Percentiles rank a stretch among this genome's conserved stretches.
These are phyloP conservation scores for Exophiala dermatitidis DNA, from an alignment of 2,329 filamentous ascomycete genomes.

Conservation along the genomic window DNA sequence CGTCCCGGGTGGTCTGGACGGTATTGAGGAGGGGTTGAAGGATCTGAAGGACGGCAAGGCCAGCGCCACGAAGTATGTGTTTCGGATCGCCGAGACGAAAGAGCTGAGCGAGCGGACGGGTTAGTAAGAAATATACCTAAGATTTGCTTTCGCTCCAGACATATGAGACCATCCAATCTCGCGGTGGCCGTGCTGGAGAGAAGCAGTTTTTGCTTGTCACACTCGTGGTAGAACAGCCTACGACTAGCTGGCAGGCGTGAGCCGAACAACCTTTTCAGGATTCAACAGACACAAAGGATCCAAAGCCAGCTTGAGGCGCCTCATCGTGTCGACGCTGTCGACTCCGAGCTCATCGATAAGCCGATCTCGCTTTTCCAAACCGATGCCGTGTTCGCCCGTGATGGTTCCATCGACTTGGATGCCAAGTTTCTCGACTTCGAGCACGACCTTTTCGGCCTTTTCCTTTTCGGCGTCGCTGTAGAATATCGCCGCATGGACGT, in stretches of 20 bases:
- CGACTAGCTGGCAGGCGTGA: background rate
- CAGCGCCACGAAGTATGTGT: conserved; percentile 58
- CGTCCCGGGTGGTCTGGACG: conserved; percentile 47
- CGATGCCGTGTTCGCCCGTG: conserved; percentile 28
- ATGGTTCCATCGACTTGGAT: conserved; percentile 27
- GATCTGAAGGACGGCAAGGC: conserved; percentile 54
- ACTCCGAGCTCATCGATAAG: conserved; percentile 23
- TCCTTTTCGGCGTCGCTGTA: conserved; percentile 43
- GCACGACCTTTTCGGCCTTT: conserved; percentile 27
- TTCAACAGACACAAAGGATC: conserved; percentile 26
- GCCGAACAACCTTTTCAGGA: conserved; percentile 20
- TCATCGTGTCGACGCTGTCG: conserved; percentile 24
- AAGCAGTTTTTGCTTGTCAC: too few relatives aligned
- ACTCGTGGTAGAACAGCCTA: background rate
- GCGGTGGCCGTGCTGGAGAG: too few relatives aligned
- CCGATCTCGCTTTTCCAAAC: conserved; percentile 22
- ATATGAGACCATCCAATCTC: too few relatives aligned
- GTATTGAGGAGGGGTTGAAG: conserved; percentile 47
- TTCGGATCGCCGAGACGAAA: conserved; percentile 45
- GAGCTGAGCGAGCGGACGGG: background rate
- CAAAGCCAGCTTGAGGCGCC: conserved; percentile 21
- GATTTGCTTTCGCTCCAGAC: background rate
- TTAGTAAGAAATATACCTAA: background rate
- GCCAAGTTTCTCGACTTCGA: conserved; percentile 21
- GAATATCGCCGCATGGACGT: conserved; percentile 89